phyloP scores from a whole-genome alignment of 225 moss, liverwort and hornwort genomes.

The Anthoceros angustus region DNA sequence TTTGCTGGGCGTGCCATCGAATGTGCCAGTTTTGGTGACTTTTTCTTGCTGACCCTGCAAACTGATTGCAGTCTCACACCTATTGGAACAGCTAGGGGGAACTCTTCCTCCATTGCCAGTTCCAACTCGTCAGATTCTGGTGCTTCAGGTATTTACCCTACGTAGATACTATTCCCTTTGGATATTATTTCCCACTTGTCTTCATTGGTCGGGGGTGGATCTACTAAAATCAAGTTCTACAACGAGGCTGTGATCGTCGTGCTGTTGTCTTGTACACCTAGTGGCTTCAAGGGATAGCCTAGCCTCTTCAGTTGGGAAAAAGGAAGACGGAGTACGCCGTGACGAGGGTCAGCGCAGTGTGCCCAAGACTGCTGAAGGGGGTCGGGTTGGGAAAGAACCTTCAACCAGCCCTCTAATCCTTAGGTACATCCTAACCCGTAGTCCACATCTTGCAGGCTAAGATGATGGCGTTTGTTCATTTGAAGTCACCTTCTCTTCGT shows the following conservation, averaged over 20 bases:
- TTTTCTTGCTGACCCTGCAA: not conserved
- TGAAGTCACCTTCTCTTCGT: not conserved
- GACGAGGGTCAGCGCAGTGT: not conserved
- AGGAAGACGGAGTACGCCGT: not conserved
- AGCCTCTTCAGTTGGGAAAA: not conserved
- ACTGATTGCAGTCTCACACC: not conserved
- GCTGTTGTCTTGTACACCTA: not conserved
- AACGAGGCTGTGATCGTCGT: too few relatives aligned
- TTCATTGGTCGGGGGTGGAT: too few relatives aligned
- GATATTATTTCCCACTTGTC: too few relatives aligned
- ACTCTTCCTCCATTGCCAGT: not conserved
- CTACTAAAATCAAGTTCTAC: too few relatives aligned
- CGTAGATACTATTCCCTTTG: too few relatives aligned
- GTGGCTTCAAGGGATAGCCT: not conserved
- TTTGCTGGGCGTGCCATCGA: not conserved
- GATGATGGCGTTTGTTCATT: not conserved
- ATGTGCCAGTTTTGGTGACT: not conserved
- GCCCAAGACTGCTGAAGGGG: not conserved
- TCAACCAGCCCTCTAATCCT: not conserved
- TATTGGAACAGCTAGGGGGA: not conserved
- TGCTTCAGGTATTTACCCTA: not conserved
- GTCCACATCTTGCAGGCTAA: not conserved
- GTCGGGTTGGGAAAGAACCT: not conserved
- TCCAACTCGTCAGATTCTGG: slow-evolving; percentile 1
- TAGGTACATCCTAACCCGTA: not conserved